Conservation (phyloP, 441 rosid species). For the Erodium texanum region DNA sequence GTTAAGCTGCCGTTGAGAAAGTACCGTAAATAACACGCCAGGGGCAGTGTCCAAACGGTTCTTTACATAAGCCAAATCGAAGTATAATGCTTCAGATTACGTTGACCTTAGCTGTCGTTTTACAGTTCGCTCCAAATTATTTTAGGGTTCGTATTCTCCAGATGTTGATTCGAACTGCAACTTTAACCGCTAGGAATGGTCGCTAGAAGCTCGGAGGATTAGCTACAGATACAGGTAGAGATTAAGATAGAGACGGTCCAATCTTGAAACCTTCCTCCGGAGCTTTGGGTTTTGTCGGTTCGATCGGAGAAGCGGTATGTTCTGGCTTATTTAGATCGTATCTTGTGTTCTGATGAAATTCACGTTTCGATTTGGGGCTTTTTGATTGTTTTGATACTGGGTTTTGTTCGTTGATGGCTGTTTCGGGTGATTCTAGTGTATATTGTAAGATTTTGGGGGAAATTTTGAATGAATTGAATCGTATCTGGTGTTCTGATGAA, state of each 20-base stretch:
- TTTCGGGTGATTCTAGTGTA: too few relatives aligned
- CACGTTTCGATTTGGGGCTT: neutral
- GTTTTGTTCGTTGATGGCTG: too few relatives aligned
- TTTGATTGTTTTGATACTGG: too few relatives aligned
- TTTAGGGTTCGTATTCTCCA: neutral
- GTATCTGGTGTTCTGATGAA: neutral
- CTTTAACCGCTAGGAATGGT: constrained; percentile 5
- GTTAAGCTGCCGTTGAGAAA: neutral
- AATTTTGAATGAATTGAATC: neutral
- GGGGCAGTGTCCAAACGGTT: neutral
- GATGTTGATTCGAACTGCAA: neutral
- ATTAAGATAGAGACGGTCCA: neutral
- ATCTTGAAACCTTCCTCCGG: neutral
- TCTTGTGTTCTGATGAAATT: neutral
- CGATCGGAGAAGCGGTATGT: neutral
- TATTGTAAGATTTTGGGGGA: too few relatives aligned
- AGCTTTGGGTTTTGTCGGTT: neutral
- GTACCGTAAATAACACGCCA: neutral
- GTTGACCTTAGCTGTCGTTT: neutral
- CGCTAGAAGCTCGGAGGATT: neutral
- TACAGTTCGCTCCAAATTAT: neutral
- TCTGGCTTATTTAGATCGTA: neutral
- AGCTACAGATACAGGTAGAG: neutral
- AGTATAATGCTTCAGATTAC: neutral
- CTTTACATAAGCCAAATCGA: neutral